phyloP scores from a whole-genome alignment of 768 basidiomycete species.

The Mycena metata region DNA sequence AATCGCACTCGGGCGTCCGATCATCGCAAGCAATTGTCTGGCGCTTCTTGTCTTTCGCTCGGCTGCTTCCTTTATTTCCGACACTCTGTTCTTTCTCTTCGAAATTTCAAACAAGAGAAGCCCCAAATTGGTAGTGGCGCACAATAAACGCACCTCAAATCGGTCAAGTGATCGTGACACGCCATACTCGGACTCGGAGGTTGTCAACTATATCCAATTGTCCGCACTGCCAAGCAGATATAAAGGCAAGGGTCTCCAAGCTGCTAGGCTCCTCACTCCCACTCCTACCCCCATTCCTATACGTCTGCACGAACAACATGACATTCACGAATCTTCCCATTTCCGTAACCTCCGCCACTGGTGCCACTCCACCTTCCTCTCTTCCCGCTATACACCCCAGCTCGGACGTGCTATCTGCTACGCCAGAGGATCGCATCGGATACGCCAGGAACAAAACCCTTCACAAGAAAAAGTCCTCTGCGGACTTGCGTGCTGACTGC shows the following conservation, averaged over 20 bases:
- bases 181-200: background rate
- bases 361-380: conserved; percentile 21
- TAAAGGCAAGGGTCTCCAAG: no score
- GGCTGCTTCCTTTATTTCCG: no score
- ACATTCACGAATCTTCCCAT: background rate
- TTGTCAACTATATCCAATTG: conserved; percentile 6
- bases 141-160: no score
- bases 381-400: background rate
- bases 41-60: no score
- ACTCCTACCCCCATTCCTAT: no score
- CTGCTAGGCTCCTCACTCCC: no score
- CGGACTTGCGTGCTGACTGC: conserved; percentile 49
- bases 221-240: no score
- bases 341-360: background rate
- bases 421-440: background rate
- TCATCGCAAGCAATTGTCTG: no score
- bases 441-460: conserved; percentile 34
- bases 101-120: no score
- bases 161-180: conserved; percentile 26
- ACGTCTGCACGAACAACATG: conserved; percentile 13
- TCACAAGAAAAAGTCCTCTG: conserved; percentile 52
- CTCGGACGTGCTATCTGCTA: background rate
- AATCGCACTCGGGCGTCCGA: no score
- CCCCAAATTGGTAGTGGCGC: no score
- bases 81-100: no score